Base-by-base conservation (phyloP, 768 basidiomycete species). In the Hypsizygus marmoreus region DNA sequence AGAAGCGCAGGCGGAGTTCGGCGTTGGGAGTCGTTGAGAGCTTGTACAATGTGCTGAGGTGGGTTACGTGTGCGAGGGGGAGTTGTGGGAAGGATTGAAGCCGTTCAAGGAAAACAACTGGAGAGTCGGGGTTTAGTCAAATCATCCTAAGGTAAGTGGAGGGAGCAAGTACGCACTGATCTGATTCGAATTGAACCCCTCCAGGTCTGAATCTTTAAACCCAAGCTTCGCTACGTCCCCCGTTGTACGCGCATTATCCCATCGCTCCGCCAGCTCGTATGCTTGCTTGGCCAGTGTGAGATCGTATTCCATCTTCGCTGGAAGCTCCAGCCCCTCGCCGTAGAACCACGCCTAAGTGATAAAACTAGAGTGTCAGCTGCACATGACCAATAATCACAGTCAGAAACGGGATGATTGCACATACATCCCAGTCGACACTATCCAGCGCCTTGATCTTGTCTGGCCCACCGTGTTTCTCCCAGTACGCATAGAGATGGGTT, bases 101-200 rank as follows among this genome's bases (percentile, higher is more conserved):
- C 33, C 80, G 81, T 63, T 94, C 87, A 34, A 95, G 79, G 74
- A 95, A 94, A 42, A 84, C 90, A 48, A 89, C 88, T 89, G 58
- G 12, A 48, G 12, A 14, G 38, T 40, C n/a, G 12, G 9, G 12
- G n/a, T 19, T 14, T 7, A 17, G 12, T 30, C 17, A 41, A 46
- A 43, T 38, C 26, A 38, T 23, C 40, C 16, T 12, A 16, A 20
- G 26, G 22, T n/a, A 24, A 30, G 17, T 14, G 38, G 11, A 26
- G 2, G 12, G 16, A 14, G 28, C 19, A 29, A 23, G 6, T 13
- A 67, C 75, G 51, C 40, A 89, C 90, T 72, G 54, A 81, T 90
- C 62, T 95, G 92, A 54, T 86, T 86, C 0, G 88, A 76, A 51
- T 81, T 81, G 63, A 91, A 87, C 2, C 59, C 62, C 11, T 74